Base-by-base conservation (phyloP, 140 eudicot genomes). In the Bidens hawaiensis region DNA sequence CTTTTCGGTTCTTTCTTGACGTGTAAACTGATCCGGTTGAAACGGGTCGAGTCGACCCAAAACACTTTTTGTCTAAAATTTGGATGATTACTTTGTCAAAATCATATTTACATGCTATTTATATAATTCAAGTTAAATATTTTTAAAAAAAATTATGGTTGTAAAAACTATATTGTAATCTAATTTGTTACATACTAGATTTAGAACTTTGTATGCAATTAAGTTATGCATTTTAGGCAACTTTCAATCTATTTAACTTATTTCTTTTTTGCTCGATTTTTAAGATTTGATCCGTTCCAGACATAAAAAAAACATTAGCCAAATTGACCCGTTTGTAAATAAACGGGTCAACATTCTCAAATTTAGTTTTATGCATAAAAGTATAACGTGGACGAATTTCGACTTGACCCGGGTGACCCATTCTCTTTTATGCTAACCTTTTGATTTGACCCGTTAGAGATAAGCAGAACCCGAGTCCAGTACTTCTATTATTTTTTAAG, bases 1-100 rank as follows among this genome's bases (percentile, higher is more conserved):
- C 28, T 22, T 78, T 24, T 47, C 64, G 4, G 0, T 61, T 41
- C 25, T 45, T 65, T 14, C 60, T 67, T 38, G n/a, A 24, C 10
- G 54, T 11, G 54, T 22, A 16, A 26, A 11, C 25, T 22, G 10
- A 23, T 12, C 43, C 12, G 66, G 40, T 26, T 34, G 23, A 55
- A 56, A 56, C 9, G 18, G 34, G 73, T 42, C n/a, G 3, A 42
- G 65, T 42, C 56, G 34, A 57, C 57, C 34, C 12, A 23, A 27
- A 57, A 28, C 45, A 22, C 53, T 25, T 67, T 40, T 41, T 26
- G 13, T 42, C 43, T 26, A 14, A 31, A 31, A 19, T 5, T 30
- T 48, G 14, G 17, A 17, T 28, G 18, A 30, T 62, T 25, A 24
- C 3, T 62, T 64, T 13, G 19, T 46, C 31, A 46, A 26, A 25